These are phyloP conservation scores for Penicillium sp. DNA, from an alignment of 2,329 filamentous ascomycete species.

Conservation along the genomic window DNA sequence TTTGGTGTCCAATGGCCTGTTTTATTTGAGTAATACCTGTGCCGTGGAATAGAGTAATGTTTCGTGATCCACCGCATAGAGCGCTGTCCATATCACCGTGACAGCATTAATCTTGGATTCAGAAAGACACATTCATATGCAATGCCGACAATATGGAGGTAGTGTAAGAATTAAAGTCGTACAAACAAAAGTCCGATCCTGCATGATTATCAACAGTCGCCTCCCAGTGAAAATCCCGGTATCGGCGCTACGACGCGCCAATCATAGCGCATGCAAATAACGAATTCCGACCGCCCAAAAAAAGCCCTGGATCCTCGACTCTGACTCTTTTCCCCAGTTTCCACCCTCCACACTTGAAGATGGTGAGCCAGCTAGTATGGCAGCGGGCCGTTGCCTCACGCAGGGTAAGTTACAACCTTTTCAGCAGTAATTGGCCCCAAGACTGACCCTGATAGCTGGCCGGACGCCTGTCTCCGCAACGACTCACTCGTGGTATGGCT, in stretches of 20 bases:
- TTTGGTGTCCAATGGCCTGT: no score
- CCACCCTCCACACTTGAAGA: constrained; percentile 23
- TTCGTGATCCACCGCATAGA: no score
- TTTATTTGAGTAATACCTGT: no score
- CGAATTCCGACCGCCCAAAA: constrained; percentile 16
- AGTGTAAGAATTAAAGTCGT: background rate
- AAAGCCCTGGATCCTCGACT: constrained; percentile 15
- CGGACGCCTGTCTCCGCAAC: constrained; percentile 35
- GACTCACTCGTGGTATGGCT: constrained; percentile 35
- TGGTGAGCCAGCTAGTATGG: constrained; percentile 43
- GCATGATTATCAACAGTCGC: background rate
- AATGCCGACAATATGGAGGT: no score
- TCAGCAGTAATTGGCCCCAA: background rate
- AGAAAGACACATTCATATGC: background rate
- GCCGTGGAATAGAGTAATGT: no score
- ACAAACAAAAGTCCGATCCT: background rate
- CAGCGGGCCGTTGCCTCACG: constrained; percentile 38
- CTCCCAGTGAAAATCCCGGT: constrained; percentile 17
- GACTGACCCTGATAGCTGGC: constrained; percentile 29
- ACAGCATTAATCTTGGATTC: background rate
- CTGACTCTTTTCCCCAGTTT: constrained; percentile 18
- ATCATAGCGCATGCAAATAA: constrained; percentile 23
- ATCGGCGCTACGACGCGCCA: constrained; percentile 21
- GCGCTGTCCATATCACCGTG: no score
- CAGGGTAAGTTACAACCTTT: constrained; percentile 29